Percentiles rank a stretch among this genome's conserved stretches.
phyloP scores from a whole-genome alignment of 2,329 filamentous ascomycete genomes.

The Pseudogymnoascus sp. region DNA sequence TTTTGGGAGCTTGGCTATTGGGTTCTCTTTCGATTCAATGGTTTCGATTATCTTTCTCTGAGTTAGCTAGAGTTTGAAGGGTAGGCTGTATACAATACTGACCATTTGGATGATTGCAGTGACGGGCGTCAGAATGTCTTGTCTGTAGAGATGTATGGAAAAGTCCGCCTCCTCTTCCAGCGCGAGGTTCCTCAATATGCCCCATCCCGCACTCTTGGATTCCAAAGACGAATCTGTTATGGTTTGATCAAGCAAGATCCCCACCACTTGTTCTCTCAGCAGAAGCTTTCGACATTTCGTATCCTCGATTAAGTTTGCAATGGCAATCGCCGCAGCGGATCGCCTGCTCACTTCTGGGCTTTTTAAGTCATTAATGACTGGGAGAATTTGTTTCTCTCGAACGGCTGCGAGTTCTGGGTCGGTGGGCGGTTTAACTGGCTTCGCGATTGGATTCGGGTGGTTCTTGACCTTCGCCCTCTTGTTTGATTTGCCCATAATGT shows the following conservation, averaged over 20 bases:
- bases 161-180: conserved; percentile 59
- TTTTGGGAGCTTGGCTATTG: conserved; percentile 41
- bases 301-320: conserved; percentile 55
- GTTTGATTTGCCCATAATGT: conserved; percentile 48
- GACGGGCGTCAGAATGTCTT: conserved; percentile 52
- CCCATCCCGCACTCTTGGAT: conserved; percentile 58
- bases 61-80: conserved; percentile 10
- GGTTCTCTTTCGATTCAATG: conserved; percentile 28
- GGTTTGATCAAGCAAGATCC: conserved; percentile 53
- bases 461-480: conserved; percentile 43
- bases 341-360: conserved; percentile 51
- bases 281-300: conserved; percentile 54
- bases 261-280: conserved; percentile 56
- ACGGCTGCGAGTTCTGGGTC: conserved; percentile 57
- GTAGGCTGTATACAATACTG: conserved; percentile 21
- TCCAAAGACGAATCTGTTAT: conserved; percentile 54
- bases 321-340: conserved; percentile 48
- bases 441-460: conserved; percentile 47
- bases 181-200: conserved; percentile 51
- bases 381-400: conserved; percentile 53
- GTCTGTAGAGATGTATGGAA: conserved; percentile 53
- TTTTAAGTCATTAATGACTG: conserved; percentile 51
- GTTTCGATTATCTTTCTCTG: conserved; percentile 23
- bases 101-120: conserved; percentile 47
- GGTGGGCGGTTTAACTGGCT: conserved; percentile 49